Conservation (phyloP, 2,329 filamentous ascomycete species). For the Nigrospora osmanthi region DNA sequence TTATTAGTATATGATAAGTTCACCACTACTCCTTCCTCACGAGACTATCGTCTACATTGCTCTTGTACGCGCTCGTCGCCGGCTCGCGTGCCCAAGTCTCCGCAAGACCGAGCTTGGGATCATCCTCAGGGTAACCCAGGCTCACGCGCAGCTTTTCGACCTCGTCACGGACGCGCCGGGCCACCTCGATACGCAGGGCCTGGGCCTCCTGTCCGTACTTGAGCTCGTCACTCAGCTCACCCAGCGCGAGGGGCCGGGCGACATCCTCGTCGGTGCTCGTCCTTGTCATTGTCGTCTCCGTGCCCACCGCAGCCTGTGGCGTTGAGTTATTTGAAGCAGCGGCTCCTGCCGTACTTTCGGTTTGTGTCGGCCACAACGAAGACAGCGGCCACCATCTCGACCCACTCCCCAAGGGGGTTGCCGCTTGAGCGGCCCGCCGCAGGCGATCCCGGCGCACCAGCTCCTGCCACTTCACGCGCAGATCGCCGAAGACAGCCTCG, state of each 20-base stretch:
- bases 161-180: conserved; percentile 67
- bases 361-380: not conserved
- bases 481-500: conserved; percentile 68
- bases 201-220: conserved; percentile 68
- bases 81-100: conserved; percentile 68
- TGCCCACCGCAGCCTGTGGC: too few species aligned
- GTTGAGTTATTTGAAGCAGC: not conserved
- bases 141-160: conserved; percentile 69
- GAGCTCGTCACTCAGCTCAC: conserved; percentile 59
- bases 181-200: conserved; percentile 71
- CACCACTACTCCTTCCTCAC: conserved; percentile 23
- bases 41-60: conserved; percentile 44
- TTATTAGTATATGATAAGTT: not conserved
- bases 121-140: conserved; percentile 71
- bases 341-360: conserved; percentile 11
- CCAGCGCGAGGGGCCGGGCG: conserved; percentile 19
- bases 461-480: conserved; percentile 66
- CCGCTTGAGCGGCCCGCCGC: conserved; percentile 10
- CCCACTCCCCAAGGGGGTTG: not conserved
- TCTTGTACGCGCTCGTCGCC: conserved; percentile 39
- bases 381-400: not conserved
- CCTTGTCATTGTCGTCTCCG: not conserved
- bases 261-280: not conserved
- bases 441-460: conserved; percentile 50
- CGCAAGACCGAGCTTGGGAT: conserved; percentile 66